Base-by-base conservation (phyloP, 176 grass and related monocot species). In the Oryza meyeriana region DNA sequence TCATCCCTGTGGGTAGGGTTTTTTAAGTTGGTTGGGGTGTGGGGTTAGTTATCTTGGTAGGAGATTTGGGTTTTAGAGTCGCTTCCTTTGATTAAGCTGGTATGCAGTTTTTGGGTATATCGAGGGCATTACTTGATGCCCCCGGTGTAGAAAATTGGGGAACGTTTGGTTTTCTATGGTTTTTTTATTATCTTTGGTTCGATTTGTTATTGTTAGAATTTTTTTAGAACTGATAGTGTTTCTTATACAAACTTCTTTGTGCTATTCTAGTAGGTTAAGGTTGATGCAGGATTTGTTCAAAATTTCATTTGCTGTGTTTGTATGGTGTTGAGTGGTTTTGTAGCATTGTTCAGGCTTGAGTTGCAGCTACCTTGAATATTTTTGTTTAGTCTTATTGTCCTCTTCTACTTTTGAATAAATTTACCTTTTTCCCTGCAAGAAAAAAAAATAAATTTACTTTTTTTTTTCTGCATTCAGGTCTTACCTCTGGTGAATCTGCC, bases 401-500 rank as follows among this genome's bases (percentile, higher is more conserved):
- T 65, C 25, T 81, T 4, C 4, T 45, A 27, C n/a, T 59, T 4
- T 63, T 12, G 28, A 36, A 29, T 63, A 50, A 38, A 3, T 74
- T 81, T 69, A 48, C 31, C 18, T 25, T 68, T 12, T 79, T 34
- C 20, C 45, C 52, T 63, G 48, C 42, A 28, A n/a, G n/a, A n/a
- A n/a, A n/a, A n/a, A n/a, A n/a, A n/a, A 36, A 29, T 63, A 50
- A 38, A 3, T 74, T 81, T 69, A 48, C 31, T 13, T 25, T 68
- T 12, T n/a, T n/a, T 79, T 34, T 25, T 58, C 52, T 63, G 48
- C 42, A 28, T 47, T n/a, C 80, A 80, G 58, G 36, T 41, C 17
- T 69, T 85, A 34, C 31, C 28, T 33, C 16, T 50, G 38, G 34
- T 41, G 24, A 86, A 77, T 73, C 45, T 55, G 44, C 38, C 69